Base-by-base conservation (phyloP, 768 basidiomycete genomes). In the Hericium alpestre region DNA sequence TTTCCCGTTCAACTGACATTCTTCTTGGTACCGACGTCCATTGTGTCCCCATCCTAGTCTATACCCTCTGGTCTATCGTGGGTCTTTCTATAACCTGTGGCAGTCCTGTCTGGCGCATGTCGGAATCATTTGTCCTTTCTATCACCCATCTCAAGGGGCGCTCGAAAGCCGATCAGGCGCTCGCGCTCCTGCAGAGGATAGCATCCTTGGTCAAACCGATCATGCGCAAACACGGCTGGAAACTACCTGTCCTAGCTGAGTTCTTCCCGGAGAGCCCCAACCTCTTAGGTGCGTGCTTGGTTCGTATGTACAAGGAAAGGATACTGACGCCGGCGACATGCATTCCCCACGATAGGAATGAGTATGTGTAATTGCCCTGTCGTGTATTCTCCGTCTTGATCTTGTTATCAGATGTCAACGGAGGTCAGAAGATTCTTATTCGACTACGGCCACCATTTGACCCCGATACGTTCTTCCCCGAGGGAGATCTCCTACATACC, bases 131-230 rank as follows among this genome's bases (percentile, higher is more conserved):
- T 63, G 78, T 90, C 58, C 73, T 79, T 63, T 79, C 85, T 0
- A 85, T 86, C 60, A 83, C 83, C 18, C 83, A 89, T 67, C 76
- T 93, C 60, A 86, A 82, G 59, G 79, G 78, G 57, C 77, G 76
- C 64, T 84, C 84, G 40, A 79, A 80, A 63, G 78, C 82, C 47
- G 80, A 87, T 60, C 76, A 79, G 40, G 90, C 91, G 16, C 74
- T 90, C 46, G 67, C 74, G 15, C 73, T 88, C 66, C 76, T 93
- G 39, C 79, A 86, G 62, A 77, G 78, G 59, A 76, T 90, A 32
- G 84, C 86, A 0, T 83, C 84, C 1, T 76, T 90, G 51, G 91
- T 95, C 52, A 94, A 93, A 69, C 94, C 94, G 7, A 92, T 97
- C 61, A 96, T 96, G 93, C 76, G 84, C 57, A 90, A 85, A 62